A percentile compares a stretch with the other conserved stretches of the same genome.
These are phyloP conservation scores for Pseudocercospora ulei DNA, from an alignment of 2,329 filamentous ascomycete species.

Conservation along the genomic window DNA sequence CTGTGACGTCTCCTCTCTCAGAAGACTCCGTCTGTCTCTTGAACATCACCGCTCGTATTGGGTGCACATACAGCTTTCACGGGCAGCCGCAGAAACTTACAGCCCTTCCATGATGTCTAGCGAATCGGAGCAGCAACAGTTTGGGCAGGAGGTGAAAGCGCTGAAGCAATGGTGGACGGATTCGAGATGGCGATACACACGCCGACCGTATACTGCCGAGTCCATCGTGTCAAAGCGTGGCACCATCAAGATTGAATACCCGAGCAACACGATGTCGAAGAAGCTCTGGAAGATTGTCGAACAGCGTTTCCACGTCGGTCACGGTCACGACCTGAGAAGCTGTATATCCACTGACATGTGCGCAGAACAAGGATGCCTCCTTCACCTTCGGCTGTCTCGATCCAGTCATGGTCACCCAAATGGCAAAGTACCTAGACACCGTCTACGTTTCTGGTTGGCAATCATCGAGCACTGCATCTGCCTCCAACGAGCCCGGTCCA, in stretches of 20 bases:
- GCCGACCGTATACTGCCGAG: conserved; percentile 86
- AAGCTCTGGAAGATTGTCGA: conserved; percentile 92
- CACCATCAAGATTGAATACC: conserved; percentile 80
- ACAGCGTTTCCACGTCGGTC: conserved; percentile 64
- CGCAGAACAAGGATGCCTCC: conserved; percentile 68
- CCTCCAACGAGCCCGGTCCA: conserved; percentile 89
- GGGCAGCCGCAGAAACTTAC: too few relatives aligned
- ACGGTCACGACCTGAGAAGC: background rate
- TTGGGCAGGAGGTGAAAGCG: conserved; percentile 70
- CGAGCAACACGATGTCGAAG: conserved; percentile 79
- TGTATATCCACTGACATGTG: conserved; percentile 5
- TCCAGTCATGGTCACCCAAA: conserved; percentile 96
- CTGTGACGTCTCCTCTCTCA: conserved; percentile 22
- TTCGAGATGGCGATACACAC: conserved; percentile 84
- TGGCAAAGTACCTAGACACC: conserved; percentile 97
- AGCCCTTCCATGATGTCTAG: conserved; percentile 26
- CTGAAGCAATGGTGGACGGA: conserved; percentile 94
- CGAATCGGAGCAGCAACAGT: conserved; percentile 62
- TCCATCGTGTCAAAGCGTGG: conserved; percentile 95
- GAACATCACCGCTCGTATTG: conserved; percentile 6
- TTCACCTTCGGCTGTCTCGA: conserved; percentile 97
- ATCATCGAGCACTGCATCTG: conserved; percentile 88
- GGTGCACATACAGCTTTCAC: too few relatives aligned
- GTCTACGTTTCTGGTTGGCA: conserved; percentile 99
- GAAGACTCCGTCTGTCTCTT: conserved; percentile 13